Evolutionary conservation across 768 basidiomycete species (phyloP).

Genomic region (Amanita pseudoporphyria): DNA sequence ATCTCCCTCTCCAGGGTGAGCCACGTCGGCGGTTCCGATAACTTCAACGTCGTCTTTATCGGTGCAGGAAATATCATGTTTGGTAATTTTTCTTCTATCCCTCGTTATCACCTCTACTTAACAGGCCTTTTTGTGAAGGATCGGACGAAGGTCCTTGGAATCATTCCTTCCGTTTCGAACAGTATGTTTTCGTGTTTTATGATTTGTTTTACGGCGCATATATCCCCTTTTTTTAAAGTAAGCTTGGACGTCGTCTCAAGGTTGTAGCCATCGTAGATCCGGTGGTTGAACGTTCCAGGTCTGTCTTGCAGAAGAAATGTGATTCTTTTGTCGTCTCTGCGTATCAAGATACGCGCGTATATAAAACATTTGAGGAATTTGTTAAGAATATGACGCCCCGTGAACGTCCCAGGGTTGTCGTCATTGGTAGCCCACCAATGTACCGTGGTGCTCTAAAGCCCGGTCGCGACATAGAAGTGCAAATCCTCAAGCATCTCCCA

Average conservation of each 20-base stretch:
- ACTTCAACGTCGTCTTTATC: constrained; percentile 92
- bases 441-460: constrained; percentile 73
- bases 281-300: constrained; percentile 66
- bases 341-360: constrained; percentile 82
- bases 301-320: constrained; percentile 82
- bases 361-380: constrained; percentile 81
- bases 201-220: constrained; percentile 9
- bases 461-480: constrained; percentile 79
- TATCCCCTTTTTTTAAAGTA: constrained; percentile 33
- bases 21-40: constrained; percentile 49
- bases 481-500: constrained; percentile 82
- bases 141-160: constrained; percentile 90
- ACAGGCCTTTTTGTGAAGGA: constrained; percentile 31
- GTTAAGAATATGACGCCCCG: constrained; percentile 54
- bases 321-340: constrained; percentile 90
- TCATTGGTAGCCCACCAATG: constrained; percentile 90
- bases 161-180: constrained; percentile 85
- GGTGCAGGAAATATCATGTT: constrained; percentile 99
- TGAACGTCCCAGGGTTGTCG: constrained; percentile 69
- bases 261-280: constrained; percentile 95
- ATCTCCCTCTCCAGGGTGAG: constrained; percentile 26
- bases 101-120: neutral
- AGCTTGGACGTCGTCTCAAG: constrained; percentile 93
- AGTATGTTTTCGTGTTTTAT: constrained; percentile 35
- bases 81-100: constrained; percentile 34